Percentiles rank a stretch among this genome's conserved stretches.
Conservation (phyloP, 345 rosid genomes). For the Laguncularia racemosa region DNA sequence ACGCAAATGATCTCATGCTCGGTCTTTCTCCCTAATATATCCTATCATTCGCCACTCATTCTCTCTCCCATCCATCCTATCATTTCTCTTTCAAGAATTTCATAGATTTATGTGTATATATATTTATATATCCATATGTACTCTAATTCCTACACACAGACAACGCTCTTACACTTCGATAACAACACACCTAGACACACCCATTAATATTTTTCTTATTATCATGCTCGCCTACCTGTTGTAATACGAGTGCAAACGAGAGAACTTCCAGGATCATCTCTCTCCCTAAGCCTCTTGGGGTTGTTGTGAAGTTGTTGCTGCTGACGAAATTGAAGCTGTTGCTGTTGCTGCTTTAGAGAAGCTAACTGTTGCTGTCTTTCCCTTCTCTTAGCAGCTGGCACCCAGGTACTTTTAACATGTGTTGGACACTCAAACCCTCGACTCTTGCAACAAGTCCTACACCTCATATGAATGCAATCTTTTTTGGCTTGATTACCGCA, state of each 20-base stretch:
- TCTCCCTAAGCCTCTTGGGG: constrained; percentile 1
- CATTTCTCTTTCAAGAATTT: too few species aligned
- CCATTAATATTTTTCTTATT: too few species aligned
- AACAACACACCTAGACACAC: too few species aligned
- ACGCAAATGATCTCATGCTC: neutral
- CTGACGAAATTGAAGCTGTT: constrained; percentile 2
- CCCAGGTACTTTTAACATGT: constrained; percentile 90
- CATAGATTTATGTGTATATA: too few species aligned
- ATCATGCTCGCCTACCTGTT: too few species aligned
- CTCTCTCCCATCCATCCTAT: neutral
- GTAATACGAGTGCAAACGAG: too few species aligned
- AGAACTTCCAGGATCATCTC: neutral
- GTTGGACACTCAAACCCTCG: constrained; percentile 71
- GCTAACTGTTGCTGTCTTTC: constrained; percentile 44
- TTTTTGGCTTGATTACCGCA: constrained; percentile 93
- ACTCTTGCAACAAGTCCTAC: constrained; percentile 87
- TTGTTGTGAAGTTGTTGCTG: neutral
- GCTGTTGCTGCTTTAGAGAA: constrained; percentile 19
- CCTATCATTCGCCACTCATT: constrained; percentile 18
- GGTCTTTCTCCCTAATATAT: too few species aligned
- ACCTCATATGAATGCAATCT: constrained; percentile 66
- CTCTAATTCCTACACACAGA: too few species aligned
- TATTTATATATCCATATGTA: too few species aligned
- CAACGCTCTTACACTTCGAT: too few species aligned
- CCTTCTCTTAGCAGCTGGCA: constrained; percentile 77